Base-by-base conservation (phyloP, 2,329 filamentous ascomycete genomes). In the Alternaria consortialis region DNA sequence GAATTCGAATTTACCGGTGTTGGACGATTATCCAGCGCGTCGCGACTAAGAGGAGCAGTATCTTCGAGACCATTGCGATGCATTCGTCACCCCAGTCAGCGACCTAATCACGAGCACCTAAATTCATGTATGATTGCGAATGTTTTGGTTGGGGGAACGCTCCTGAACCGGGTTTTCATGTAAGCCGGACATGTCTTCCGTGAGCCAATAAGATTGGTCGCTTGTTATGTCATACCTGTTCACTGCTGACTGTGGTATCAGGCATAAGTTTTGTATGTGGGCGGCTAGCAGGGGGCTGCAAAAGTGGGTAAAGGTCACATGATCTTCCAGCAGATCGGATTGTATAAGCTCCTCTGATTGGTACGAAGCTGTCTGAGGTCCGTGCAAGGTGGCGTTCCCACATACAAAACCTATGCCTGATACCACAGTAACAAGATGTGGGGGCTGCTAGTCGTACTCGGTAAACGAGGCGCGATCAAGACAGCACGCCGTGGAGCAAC, bases 401-500 rank as follows among this genome's bases (percentile, higher is more conserved):
- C n/a, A n/a, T n/a, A n/a, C n/a, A n/a, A n/a, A n/a, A n/a, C n/a
- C n/a, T n/a, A n/a, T n/a, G n/a, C n/a, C n/a, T n/a, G n/a, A n/a
- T n/a, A n/a, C n/a, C n/a, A n/a, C n/a, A n/a, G 27, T 53, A 37
- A 40, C 37, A 31, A 31, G 25, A 53, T 32, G 50, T 42, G 50
- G 36, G 2, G n/a, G 42, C n/a, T 11, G 23, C 32, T 37, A 37
- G 20, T 27, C 46, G 9, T 25, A 37, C 12, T 37, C 4, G 31
- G 20, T 27, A 50, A 50, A 20, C 20, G 31, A 37, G 31, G 4
- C 20, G 20, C 13, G 13, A 50, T 50, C 20, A 15, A 3, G n/a
- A 27, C 13, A 11, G n/a, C 46, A 15, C 3, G 7, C 20, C 13
- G 13, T 11, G 31, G 46, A 25, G 17, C 31, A 36, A 32, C 4